phyloP scores from a whole-genome alignment of 2,329 filamentous ascomycete species.

The Arthrobotrys sinensis region DNA sequence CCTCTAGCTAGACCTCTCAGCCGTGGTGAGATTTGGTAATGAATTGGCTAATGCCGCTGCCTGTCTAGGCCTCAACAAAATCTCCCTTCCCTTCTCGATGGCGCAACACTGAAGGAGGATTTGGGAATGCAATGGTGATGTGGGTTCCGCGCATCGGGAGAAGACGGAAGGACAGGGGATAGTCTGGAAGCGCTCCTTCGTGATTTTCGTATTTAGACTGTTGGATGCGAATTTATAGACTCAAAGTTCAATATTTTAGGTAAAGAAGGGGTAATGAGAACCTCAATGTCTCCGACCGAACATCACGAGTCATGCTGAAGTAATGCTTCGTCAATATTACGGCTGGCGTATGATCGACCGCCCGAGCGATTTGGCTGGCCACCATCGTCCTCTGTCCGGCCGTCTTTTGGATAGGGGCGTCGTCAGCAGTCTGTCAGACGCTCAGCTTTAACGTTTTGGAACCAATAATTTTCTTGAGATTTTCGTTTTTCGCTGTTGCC shows the following conservation, averaged over 20 bases:
- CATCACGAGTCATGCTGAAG: conserved; percentile 42
- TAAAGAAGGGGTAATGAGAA: conserved; percentile 51
- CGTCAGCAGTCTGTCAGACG: neutral
- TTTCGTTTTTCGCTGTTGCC: neutral
- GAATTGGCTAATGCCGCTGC: conserved; percentile 52
- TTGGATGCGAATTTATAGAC: conserved; percentile 17
- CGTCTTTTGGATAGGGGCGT: neutral
- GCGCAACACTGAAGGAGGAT: neutral
- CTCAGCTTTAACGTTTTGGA: neutral
- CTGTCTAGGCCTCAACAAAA: conserved; percentile 30
- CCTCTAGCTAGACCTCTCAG: conserved; percentile 6
- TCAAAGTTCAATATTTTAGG: conserved; percentile 43
- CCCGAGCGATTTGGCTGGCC: neutral
- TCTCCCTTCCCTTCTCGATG: conserved; percentile 21
- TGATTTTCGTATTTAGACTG: conserved; percentile 20
- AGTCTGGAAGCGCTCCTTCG: conserved; percentile 29
- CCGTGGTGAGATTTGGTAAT: conserved; percentile 55
- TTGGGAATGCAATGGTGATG: conserved; percentile 23
- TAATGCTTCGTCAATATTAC: conserved; percentile 38
- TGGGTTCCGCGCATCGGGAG: conserved; percentile 30
- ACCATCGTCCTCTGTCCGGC: no score
- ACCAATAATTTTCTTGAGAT: neutral
- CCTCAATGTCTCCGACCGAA: conserved; percentile 37
- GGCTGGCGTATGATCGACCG: neutral
- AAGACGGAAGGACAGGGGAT: conserved; percentile 41